A percentile compares a stretch with the other conserved stretches of the same genome.
Conservation (phyloP, 2,329 filamentous ascomycete species). For the Xylariaceae sp. region DNA sequence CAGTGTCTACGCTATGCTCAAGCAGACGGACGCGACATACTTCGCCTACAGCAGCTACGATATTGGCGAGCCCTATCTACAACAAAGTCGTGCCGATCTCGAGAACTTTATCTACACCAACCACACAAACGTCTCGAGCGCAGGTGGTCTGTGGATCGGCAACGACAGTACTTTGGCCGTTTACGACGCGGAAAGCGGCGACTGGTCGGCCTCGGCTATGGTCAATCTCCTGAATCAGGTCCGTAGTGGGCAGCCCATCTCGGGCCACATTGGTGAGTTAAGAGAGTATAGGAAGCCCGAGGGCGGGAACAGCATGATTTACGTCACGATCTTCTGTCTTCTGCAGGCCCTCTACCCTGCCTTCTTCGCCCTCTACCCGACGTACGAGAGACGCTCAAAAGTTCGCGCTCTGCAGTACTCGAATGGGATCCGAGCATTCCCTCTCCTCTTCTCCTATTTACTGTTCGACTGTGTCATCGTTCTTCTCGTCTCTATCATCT, state of each 20-base stretch:
- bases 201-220: slow-evolving; percentile 1
- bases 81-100: slow-evolving; percentile 11
- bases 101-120: slow-evolving; percentile 12
- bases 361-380: slow-evolving; percentile 64
- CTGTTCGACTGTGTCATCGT: slow-evolving; percentile 61
- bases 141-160: slow-evolving; percentile 16
- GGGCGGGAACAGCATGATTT: slow-evolving; percentile 16
- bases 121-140: slow-evolving; percentile 8
- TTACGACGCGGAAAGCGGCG: slow-evolving; percentile 3
- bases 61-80: slow-evolving; percentile 7
- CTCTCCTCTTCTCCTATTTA: slow-evolving; percentile 61
- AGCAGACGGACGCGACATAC: background rate
- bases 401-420: slow-evolving; percentile 65
- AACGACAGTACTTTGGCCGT: slow-evolving; percentile 15
- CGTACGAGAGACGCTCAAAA: slow-evolving; percentile 60
- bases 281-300: slow-evolving; percentile 13
- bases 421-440: slow-evolving; percentile 60
- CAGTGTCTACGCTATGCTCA: background rate
- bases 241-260: slow-evolving; percentile 12
- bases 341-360: slow-evolving; percentile 57
- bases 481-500: slow-evolving; percentile 32
- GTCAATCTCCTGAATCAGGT: slow-evolving; percentile 19
- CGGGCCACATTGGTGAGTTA: slow-evolving; percentile 7
- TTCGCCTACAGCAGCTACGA: background rate
- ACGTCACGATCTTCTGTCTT: slow-evolving; percentile 24